A percentile compares a stretch with the other conserved stretches of the same genome.
phyloP scores from a whole-genome alignment of 139 green algal species.

The Coccomyxa sp. region DNA sequence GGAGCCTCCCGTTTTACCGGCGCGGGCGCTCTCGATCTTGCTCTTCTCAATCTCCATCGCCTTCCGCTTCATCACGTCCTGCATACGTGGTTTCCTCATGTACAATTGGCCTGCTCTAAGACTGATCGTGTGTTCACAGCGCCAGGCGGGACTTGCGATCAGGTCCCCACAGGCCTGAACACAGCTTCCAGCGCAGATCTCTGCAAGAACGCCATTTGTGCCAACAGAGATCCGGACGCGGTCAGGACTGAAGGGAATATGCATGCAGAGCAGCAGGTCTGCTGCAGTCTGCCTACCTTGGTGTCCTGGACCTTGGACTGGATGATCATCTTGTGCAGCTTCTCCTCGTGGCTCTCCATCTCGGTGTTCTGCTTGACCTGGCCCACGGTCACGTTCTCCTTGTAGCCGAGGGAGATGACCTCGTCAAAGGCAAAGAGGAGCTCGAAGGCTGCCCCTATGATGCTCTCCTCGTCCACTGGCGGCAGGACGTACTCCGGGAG shows the following conservation, averaged over 20 bases:
- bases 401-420: conserved; percentile 91
- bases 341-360: conserved; percentile 99
- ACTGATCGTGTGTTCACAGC: too few species aligned
- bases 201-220: too few species aligned
- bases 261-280: not conserved
- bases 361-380: conserved; percentile 86
- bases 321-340: conserved; percentile 99
- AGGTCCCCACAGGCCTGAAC: too few species aligned
- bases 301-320: conserved; percentile 84
- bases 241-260: too few species aligned
- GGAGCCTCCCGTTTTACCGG: conserved; percentile 5
- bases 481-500: conserved; percentile 81
- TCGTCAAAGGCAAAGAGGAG: conserved; percentile 99
- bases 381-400: conserved; percentile 82
- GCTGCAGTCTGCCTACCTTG: conserved; percentile 20
- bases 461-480: conserved; percentile 80
- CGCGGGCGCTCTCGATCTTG: conserved; percentile 68
- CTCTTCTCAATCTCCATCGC: conserved; percentile 92
- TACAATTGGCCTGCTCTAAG: too few species aligned
- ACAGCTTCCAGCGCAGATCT: too few species aligned
- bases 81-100: too few species aligned
- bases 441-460: conserved; percentile 84
- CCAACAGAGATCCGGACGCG: too few species aligned
- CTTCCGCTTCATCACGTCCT: conserved; percentile 94
- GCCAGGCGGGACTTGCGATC: too few species aligned